Base-by-base conservation (phyloP, 164 flowering plant species). In the Annona cherimola region DNA sequence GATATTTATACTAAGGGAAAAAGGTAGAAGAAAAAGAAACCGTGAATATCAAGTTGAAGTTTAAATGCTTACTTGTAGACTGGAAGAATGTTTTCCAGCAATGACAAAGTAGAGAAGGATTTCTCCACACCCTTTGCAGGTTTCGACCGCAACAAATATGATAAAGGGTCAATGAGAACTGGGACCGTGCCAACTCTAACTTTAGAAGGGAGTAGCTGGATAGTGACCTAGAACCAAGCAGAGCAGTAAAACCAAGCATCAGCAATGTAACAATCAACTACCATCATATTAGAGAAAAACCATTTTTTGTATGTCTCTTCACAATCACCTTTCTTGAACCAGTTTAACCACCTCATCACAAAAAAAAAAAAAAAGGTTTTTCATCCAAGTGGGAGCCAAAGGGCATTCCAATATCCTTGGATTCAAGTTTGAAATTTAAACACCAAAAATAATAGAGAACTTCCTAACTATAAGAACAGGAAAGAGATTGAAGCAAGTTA, bases 41-140 rank as follows among this genome's bases (percentile, higher is more conserved):
- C 72, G 6, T 67, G 43, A 71, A 4, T 4, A 19, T 6, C 40
- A 18, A 68, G 39, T 4, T n/a, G 2, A 42, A 35, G 9, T 69
- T 60, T 42, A 18, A 61, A 2, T 66, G 40, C 88, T 82, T 81
- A 90, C 93, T 87, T 89, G 86, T 90, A 90, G 55, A 90, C 63
- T 2, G 90, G 91, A 64, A 90, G 83, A 70, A 90, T 83, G 19
- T 81, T 85, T 14, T 45, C 76, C 9, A 90, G 76, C 35, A 90
- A 85, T 12, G 93, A 87, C 45, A 90, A 87, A 80, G 82, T 85
- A 69, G 84, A 72, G 50, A 89, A 90, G 59, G 86, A 74, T 67
- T 89, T 89, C 62, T 88, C 93, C 70, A 86, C 90, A 61, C 91
- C 90, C 87, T 89, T 89, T 42, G 93, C 88, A 1, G 88, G 91